Evolutionary conservation across 2,329 filamentous ascomycete genomes (phyloP).

Genomic region (Sphaerostilbella broomeana): DNA sequence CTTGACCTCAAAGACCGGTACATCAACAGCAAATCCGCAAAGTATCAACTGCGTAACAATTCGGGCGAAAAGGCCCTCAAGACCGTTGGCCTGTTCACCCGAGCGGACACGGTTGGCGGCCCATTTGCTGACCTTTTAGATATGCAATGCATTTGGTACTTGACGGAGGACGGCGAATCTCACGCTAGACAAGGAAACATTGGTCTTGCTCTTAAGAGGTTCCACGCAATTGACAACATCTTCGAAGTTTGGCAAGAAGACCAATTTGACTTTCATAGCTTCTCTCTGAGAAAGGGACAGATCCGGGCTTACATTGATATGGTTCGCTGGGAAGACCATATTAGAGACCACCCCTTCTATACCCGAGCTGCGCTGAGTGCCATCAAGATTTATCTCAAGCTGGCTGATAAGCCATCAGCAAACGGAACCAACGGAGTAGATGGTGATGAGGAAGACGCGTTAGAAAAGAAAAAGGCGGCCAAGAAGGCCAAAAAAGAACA

Average conservation of each 20-base stretch:
- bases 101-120: conserved; percentile 81
- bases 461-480: conserved; percentile 75
- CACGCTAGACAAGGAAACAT: conserved; percentile 76
- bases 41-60: conserved; percentile 91
- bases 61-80: conserved; percentile 79
- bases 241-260: conserved; percentile 98
- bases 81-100: conserved; percentile 89
- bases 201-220: conserved; percentile 84
- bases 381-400: conserved; percentile 69
- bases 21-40: conserved; percentile 97
- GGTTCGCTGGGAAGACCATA: conserved; percentile 88
- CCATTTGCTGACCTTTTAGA: conserved; percentile 87
- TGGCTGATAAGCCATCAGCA: conserved; percentile 67
- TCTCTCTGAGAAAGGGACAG: conserved; percentile 94
- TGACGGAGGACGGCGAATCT: conserved; percentile 91
- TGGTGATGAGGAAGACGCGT: conserved; percentile 48
- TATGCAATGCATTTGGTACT: conserved; percentile 97
- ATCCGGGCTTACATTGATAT: conserved; percentile 93
- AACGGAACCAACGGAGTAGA: conserved; percentile 56
- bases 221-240: conserved; percentile 81
- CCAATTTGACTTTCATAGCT: conserved; percentile 97
- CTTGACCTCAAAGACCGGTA: conserved; percentile 89
- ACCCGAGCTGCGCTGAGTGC: conserved; percentile 76
- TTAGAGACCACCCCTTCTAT: conserved; percentile 92
- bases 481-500: conserved; percentile 84